Evolutionary conservation across 768 basidiomycete species (phyloP).

Genomic region (Lactarius deliciosus): DNA sequence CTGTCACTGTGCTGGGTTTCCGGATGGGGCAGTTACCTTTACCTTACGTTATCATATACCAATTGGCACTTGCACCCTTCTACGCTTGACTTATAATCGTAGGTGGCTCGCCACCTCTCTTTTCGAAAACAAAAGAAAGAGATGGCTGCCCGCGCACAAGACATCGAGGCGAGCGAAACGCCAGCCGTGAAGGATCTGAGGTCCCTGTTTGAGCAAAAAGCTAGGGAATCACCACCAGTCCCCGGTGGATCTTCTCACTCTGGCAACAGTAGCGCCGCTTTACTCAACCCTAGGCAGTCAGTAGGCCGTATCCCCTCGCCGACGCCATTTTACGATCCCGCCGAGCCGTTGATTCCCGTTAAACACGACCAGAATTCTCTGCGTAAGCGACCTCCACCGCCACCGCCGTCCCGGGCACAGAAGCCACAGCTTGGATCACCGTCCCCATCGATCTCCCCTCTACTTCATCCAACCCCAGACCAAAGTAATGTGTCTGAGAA

Average conservation of each 20-base stretch:
- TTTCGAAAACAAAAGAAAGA: background rate
- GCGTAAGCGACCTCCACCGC: slow-evolving; percentile 22
- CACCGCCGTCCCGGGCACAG: slow-evolving; percentile 18
- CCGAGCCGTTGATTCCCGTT: background rate
- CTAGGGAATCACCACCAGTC: slow-evolving; percentile 8
- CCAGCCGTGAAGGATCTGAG: slow-evolving; percentile 24
- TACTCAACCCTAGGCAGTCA: slow-evolving; percentile 6
- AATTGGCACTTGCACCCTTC: background rate
- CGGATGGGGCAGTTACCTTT: background rate
- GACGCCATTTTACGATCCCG: slow-evolving; percentile 3
- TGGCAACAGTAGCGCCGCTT: background rate
- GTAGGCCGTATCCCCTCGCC: slow-evolving; percentile 18
- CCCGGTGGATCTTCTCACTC: slow-evolving; percentile 10
- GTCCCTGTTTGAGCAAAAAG: slow-evolving; percentile 22
- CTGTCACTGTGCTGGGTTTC: background rate
- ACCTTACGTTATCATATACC: background rate
- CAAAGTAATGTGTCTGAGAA: slow-evolving; percentile 2
- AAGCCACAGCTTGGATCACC: slow-evolving; percentile 24
- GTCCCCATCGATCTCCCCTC: slow-evolving; percentile 22
- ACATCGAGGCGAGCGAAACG: slow-evolving; percentile 11
- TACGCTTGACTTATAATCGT: background rate
- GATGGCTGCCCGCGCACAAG: slow-evolving; percentile 11
- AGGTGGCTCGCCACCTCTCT: background rate
- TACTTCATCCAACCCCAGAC: slow-evolving; percentile 11
- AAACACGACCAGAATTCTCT: slow-evolving; percentile 15